These are phyloP conservation scores for Alliaria petiolata DNA, from an alignment of 345 rosid genomes.

Conservation along the genomic window DNA sequence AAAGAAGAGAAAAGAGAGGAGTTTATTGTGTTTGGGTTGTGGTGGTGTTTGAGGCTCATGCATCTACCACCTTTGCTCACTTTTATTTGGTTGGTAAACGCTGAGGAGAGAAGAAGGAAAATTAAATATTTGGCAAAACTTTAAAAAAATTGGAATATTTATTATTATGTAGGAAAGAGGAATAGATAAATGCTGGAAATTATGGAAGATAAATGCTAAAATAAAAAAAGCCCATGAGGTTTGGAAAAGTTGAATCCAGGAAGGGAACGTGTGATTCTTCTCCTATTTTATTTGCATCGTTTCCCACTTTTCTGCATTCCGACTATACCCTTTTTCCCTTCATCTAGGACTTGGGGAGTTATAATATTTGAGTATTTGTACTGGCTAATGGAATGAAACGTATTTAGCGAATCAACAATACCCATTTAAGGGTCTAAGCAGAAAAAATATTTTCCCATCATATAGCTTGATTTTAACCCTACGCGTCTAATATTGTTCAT, in stretches of 20 bases:
- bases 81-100: constrained; percentile 37
- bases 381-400: no score
- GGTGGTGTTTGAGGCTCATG: constrained; percentile 53
- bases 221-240: constrained; percentile 3
- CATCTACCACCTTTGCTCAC: constrained; percentile 68
- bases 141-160: not conserved
- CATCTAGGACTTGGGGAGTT: constrained; percentile 1
- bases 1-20: not conserved
- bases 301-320: not conserved
- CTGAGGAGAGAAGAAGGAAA: constrained; percentile 4
- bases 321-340: constrained; percentile 34
- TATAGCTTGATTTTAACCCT: no score
- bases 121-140: not conserved
- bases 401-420: no score
- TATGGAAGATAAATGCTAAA: not conserved
- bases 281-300: not conserved
- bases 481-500: no score
- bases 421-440: no score
- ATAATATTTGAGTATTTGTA: no score
- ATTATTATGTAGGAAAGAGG: not conserved
- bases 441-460: no score
- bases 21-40: constrained; percentile 3
- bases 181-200: not conserved
- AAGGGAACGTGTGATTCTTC: constrained; percentile 15
- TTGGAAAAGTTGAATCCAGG: constrained; percentile 7